These are phyloP conservation scores for Phyllosticta capitalensis DNA, from an alignment of 2,329 filamentous ascomycete species.

Conservation along the genomic window DNA sequence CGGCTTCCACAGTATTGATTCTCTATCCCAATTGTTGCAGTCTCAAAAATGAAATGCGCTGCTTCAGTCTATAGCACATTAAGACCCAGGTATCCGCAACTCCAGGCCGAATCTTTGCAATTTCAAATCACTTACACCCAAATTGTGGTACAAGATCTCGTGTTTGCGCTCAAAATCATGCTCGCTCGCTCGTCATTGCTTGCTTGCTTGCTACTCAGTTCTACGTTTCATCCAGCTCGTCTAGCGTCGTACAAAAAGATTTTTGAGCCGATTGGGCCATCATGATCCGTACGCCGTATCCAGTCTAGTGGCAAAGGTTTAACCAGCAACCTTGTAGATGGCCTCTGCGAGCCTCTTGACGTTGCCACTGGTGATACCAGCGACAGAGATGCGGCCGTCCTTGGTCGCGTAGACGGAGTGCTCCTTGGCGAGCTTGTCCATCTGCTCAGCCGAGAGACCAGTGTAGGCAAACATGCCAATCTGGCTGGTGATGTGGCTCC, in stretches of 20 bases:
- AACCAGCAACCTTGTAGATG: conserved; percentile 74
- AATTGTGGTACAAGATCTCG: background rate
- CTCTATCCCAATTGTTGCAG: background rate
- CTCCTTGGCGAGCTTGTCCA: conserved; percentile 85
- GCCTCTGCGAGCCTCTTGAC: conserved; percentile 72
- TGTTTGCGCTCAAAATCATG: background rate
- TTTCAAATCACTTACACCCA: background rate
- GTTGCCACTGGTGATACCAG: conserved; percentile 71
- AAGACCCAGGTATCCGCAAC: background rate
- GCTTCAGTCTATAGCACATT: background rate
- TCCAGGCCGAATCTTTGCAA: background rate
- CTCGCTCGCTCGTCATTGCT: background rate
- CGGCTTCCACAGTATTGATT: background rate
- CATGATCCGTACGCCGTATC: background rate
- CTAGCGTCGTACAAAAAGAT: background rate
- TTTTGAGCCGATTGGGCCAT: background rate
- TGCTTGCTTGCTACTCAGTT: background rate
- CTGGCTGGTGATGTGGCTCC: conserved; percentile 92
- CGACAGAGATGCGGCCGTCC: conserved; percentile 78
- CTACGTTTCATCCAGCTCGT: background rate
- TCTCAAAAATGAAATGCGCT: background rate
- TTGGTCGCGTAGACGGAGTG: conserved; percentile 97
- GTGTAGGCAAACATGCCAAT: conserved; percentile 99
- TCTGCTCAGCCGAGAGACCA: conserved; percentile 80
- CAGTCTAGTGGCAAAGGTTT: conserved; percentile 11